Evolutionary conservation across 177 flowering plant genomes (phyloP).

Genomic region (Vitis hybrid): DNA sequence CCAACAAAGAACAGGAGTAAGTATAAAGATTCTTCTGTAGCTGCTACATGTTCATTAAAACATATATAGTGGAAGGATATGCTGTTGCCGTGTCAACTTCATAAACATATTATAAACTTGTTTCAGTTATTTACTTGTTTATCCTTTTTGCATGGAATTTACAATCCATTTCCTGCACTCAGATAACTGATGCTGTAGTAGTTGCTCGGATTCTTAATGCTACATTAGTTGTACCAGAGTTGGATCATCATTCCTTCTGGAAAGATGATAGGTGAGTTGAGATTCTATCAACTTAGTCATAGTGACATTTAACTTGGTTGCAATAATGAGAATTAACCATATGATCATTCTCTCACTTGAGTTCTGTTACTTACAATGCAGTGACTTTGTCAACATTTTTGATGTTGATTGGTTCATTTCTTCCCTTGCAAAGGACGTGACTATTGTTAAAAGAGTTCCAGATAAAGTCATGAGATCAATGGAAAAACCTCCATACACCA

Average conservation of each 20-base stretch:
- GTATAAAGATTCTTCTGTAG: constrained; percentile 17
- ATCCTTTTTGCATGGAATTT: neutral
- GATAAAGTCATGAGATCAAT: constrained; percentile 86
- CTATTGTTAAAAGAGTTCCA: constrained; percentile 77
- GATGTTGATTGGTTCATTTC: constrained; percentile 95
- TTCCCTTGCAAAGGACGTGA: constrained; percentile 84
- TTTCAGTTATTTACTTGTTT: neutral
- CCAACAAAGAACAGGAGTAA: constrained; percentile 97
- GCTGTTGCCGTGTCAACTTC: neutral
- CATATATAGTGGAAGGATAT: neutral
- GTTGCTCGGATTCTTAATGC: constrained; percentile 98
- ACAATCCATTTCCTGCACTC: constrained; percentile 17
- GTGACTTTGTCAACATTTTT: constrained; percentile 81
- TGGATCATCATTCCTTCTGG: constrained; percentile 98
- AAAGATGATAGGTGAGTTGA: constrained; percentile 83
- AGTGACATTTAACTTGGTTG: neutral
- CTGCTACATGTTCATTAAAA: too few species aligned
- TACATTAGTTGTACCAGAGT: constrained; percentile 86
- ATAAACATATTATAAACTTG: neutral
- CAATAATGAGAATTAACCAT: neutral
- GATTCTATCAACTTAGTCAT: constrained; percentile 4
- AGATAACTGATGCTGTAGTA: constrained; percentile 99
- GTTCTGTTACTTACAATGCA: constrained; percentile 43
- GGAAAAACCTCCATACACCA: constrained; percentile 97
- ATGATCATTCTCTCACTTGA: constrained; percentile 7